Evolutionary conservation across 345 rosid genomes (phyloP), one percentile per base, ranked within the genome.

Genomic region (Capsella bursapastoris): DNA sequence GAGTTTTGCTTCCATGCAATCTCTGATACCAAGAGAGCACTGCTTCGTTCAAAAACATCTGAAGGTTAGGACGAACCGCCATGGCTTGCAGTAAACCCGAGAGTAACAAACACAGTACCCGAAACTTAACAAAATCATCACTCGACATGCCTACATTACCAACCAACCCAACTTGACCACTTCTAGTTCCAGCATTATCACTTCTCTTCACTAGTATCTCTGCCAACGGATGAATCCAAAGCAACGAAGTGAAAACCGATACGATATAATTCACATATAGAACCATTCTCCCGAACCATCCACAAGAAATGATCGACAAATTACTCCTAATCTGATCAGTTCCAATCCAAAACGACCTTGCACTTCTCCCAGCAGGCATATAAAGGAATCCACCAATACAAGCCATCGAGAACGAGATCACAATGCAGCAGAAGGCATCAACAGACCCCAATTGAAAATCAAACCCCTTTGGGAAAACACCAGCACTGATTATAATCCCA

Each of bases 1-100:
- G 96, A 74, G 86, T 82, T 72, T 84, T 94, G 76, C 95, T 88
- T 7, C 90, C 90, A 67, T 94, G 98, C 72, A 94, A 77, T 60
- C 96, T 84, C 75, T 91, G 98, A 75, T 94, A 94, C 96, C 97
- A 94, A 0, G 90, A 90, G 8, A 94, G 74, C 47, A 94, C 85
- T 0, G 97, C 97, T 83, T 90, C 98, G 14, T 94, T 94, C 92
- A 91, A 76, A 78, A 80, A 91, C 96, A 90, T 91, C 74, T 94
- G 96, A 76, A 94, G 72, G 75, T 88, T 88, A 5, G 96, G 83
- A 6, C 96, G 87, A 47, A 91, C 43, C 7, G 96, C 90, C 57
- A 83, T 31, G 2, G 89, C 80, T 60, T 91, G 98, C 6, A 86
- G 18, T 4, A 84, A 7, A 18, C 89, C 92, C 0, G 96, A 83